Base-by-base conservation (phyloP, 2,329 filamentous ascomycete species). In the Pestalotiopsis sp. region DNA sequence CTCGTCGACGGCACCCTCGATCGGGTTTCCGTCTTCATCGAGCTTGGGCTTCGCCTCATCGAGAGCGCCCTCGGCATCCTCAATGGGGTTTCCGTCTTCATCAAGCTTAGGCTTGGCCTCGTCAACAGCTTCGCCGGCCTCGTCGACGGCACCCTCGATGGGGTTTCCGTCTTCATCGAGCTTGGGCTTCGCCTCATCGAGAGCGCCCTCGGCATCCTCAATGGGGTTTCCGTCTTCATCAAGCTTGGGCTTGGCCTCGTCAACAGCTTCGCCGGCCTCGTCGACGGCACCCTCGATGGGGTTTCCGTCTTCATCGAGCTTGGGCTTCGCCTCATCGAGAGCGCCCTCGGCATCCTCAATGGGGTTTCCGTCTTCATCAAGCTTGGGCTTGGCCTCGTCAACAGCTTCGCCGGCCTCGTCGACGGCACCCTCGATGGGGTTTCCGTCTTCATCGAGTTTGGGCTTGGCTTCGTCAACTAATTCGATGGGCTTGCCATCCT, bases 361-460 rank as follows among this genome's bases (percentile, higher is more conserved):
- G 7, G 59, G 24, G n/a, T 61, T 35, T 73, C 44, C 59, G 59
- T 35, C 20, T n/a, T 58, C 59, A 39, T 62, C 59, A 17, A 64
- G 17, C 4, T 17, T 39, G 4, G 22, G 22, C 69, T 70, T 71
- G 75, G 70, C 70, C 14, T 67, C 75, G 24, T 55, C 68, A 11
- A 70, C 71, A 17, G 67, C 65, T 7, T 71, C 71, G 26, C 39
- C 38, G 17, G 44, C 61, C 57, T 59, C 57, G 22, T 59, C 57
- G n/a, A 59, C 57, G 11, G 24, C 30, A 35, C 24, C 55, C 20
- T 58, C 55, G 5, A 48, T 52, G 44, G 44, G 44, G 17, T 52
- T 52, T 52, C 44, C 44, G 17, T 22, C 20, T 5, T 35, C 30
- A 1, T 35, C 30, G 30, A 35, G 30, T 7, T 35, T 35, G 30